Conservation (phyloP, 148 eudicot species). For the Cornus kousa region DNA sequence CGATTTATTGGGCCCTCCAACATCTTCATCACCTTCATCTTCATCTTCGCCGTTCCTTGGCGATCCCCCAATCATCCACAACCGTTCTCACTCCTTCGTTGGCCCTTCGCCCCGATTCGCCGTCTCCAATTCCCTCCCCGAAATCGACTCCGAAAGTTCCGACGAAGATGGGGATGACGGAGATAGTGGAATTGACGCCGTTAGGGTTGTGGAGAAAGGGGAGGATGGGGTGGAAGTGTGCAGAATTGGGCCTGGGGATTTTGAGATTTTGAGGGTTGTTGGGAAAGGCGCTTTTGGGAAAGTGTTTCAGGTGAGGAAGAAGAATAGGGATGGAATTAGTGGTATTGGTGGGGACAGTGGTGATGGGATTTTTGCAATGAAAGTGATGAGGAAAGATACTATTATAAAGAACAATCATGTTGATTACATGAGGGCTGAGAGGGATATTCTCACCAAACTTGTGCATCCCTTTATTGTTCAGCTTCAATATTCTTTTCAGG, state of each 20-base stretch:
- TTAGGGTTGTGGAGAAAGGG: constrained; percentile 21
- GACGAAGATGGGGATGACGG: constrained; percentile 22
- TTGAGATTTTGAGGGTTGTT: constrained; percentile 77
- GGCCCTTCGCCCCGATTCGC: constrained; percentile 76
- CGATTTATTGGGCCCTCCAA: constrained; percentile 52
- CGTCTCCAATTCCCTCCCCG: constrained; percentile 36
- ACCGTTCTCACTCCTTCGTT: constrained; percentile 76
- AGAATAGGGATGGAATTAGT: constrained; percentile 22
- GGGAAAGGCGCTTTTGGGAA: constrained; percentile 95
- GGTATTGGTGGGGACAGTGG: constrained; percentile 26
- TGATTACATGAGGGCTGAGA: constrained; percentile 92
- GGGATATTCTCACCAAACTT: constrained; percentile 90
- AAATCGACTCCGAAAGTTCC: constrained; percentile 34
- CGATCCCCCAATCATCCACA: constrained; percentile 59
- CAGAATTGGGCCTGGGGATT: constrained; percentile 71
- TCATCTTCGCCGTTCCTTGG: constrained; percentile 22
- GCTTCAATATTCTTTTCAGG: constrained; percentile 92
- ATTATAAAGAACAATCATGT: constrained; percentile 88
- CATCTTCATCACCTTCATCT: constrained; percentile 26
- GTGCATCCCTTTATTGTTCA: constrained; percentile 86
- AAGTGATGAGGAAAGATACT: constrained; percentile 82
- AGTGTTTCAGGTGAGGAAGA: constrained; percentile 80
- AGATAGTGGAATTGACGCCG: constrained; percentile 16
- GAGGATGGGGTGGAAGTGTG: constrained; percentile 15
- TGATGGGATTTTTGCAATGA: constrained; percentile 80